Base-by-base conservation (phyloP, 1,284 basidiomycete genomes). In the Heterobasidion irregulare region DNA sequence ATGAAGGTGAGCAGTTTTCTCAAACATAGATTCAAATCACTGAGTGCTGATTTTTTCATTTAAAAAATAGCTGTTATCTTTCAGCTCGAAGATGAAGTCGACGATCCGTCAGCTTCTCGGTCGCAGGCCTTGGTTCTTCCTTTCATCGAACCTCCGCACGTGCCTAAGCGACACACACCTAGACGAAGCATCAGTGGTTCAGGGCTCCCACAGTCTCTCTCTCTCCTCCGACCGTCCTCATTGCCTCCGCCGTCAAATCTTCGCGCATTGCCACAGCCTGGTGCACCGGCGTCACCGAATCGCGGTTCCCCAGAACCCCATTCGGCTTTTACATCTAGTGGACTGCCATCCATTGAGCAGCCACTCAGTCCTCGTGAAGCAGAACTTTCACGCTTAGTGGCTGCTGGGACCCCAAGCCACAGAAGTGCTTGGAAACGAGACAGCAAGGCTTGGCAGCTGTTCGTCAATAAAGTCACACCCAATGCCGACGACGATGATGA, bases 351-450 rank as follows among this genome's bases (percentile, higher is more conserved):
- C 8, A 34, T 34, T 16, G 36, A 36, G 18, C 49, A 64, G 43
- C 41, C 58, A 3, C 56, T 64, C 15, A 75, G 79, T 57, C 66
- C 76, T 54, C 75, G 75, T 47, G 81, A 86, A 60, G 74, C 71
- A 38, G 78, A 82, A 58, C 72, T 89, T 43, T 59, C 80, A 60
- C 77, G 76, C 60, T 70, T 87, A 26, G 78, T 88, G 13, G 85
- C 82, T 6, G 86, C 84, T 35, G 74, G 79, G 66, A 80, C 74
- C 19, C 84, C 86, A 0, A 89, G 83, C 61, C 87, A 89, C 65
- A 75, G 85, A 56, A 78, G 75, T 15, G 80, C 81, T 7, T 89
- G 87, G 87, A 80, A 74, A 63, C 75, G 76, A 59, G 75, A 80
- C 62, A 77, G 82, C 60, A 78, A 75, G 59, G 79, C 82, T 18